Conservation (phyloP, 2,329 filamentous ascomycete genomes). For the Microcyclospora tardicrescens region DNA sequence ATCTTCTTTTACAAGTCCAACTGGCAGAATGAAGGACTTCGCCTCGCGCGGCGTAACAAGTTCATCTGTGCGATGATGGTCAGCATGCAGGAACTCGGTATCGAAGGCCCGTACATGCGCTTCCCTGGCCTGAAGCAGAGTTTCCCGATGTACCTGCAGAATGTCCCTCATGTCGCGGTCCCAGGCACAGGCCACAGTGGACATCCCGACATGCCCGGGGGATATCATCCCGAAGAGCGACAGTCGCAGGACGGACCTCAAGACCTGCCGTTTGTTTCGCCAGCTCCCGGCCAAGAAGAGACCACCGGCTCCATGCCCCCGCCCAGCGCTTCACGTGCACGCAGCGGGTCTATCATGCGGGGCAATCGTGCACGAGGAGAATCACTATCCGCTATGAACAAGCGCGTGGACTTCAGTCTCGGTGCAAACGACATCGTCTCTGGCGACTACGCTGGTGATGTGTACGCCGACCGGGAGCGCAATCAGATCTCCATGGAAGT, state of each 20-base stretch:
- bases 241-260: conserved; percentile 15
- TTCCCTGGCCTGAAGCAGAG: conserved; percentile 54
- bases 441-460: conserved; percentile 49
- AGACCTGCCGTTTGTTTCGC: conserved; percentile 32
- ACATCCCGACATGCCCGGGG: conserved; percentile 32
- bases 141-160: conserved; percentile 52
- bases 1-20: conserved; percentile 97
- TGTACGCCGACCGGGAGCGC: conserved; percentile 45
- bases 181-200: conserved; percentile 30
- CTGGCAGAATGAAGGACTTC: conserved; percentile 87
- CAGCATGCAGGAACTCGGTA: conserved; percentile 68
- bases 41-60: conserved; percentile 81
- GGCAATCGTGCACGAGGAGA: conserved; percentile 41
- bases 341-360: conserved; percentile 39
- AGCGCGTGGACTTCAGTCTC: conserved; percentile 57
- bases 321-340: conserved; percentile 14
- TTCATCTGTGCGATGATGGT: conserved; percentile 88
- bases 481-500: conserved; percentile 31
- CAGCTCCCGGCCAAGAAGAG: conserved; percentile 12
- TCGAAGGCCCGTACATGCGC: conserved; percentile 68
- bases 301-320: conserved; percentile 7
- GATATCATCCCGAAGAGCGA: conserved; percentile 15
- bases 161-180: conserved; percentile 34
- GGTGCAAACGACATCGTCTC: conserved; percentile 43
- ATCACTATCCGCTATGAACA: conserved; percentile 44